Evolutionary conservation across 352 stramenopile species (phyloP).

Genomic region (Phytophthora colocasiae): DNA sequence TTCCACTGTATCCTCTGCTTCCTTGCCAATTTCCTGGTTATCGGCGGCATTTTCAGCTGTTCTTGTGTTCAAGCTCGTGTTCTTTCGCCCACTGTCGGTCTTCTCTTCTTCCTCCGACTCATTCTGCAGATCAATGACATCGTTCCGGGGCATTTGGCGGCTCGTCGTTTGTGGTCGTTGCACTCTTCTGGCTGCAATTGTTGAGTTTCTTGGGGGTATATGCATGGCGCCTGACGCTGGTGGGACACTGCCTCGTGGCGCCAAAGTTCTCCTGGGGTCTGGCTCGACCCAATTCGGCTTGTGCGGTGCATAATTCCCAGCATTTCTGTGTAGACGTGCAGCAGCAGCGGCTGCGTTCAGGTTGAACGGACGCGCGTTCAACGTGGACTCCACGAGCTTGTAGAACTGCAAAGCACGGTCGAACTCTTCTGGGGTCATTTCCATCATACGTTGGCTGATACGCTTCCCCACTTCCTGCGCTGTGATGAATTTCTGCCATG

Average conservation of each 20-base stretch:
- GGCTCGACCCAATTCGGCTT: conserved; percentile 27
- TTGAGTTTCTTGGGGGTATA: conserved; percentile 3
- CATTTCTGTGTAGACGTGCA: background rate
- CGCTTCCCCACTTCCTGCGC: conserved; percentile 42
- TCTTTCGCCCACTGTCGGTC: background rate
- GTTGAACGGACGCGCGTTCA: conserved; percentile 38
- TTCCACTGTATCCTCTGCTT: background rate
- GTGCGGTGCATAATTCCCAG: background rate
- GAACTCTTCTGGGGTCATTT: conserved; percentile 38
- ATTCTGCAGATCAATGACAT: conserved; percentile 42
- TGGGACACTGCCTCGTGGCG: conserved; percentile 6
- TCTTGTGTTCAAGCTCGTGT: background rate
- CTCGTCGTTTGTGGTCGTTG: conserved; percentile 1
- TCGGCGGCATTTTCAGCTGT: background rate
- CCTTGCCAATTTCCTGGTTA: background rate
- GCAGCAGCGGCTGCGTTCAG: conserved; percentile 20
- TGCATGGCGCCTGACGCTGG: conserved; percentile 9
- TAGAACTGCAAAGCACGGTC: conserved; percentile 39
- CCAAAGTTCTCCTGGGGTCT: conserved; percentile 12
- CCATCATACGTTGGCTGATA: conserved; percentile 42
- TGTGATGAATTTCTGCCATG: conserved; percentile 44
- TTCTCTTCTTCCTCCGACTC: conserved; percentile 44
- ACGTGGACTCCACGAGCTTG: conserved; percentile 42
- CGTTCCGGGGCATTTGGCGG: background rate
- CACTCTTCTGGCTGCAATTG: conserved; percentile 11